Conservation (phyloP, 2,329 filamentous ascomycete genomes). For the Ophiostoma montium region DNA sequence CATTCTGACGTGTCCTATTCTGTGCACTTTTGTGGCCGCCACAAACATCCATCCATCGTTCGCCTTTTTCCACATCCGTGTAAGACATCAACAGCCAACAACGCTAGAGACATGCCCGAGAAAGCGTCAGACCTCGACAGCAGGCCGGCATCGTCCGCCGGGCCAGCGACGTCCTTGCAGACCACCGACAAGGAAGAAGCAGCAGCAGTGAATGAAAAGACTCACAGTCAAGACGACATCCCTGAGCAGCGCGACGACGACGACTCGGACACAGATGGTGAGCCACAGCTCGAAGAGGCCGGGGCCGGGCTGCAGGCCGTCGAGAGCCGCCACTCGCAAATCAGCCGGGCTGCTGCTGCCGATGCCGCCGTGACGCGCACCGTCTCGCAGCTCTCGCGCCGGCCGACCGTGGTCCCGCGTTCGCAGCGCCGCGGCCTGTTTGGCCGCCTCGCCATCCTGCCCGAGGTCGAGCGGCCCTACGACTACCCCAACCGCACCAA, state of each 20-base stretch:
- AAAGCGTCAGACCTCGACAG: no score
- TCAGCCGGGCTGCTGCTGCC: background rate
- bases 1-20: no score
- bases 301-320: slow-evolving; percentile 12
- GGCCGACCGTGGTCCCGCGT: slow-evolving; percentile 28
- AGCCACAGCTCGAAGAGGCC: slow-evolving; percentile 10
- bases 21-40: no score
- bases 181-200: background rate
- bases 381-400: slow-evolving; percentile 17
- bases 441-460: slow-evolving; percentile 48
- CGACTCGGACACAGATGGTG: no score
- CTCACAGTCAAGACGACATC: background rate
- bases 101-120: no score
- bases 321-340: slow-evolving; percentile 7
- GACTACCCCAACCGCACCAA: slow-evolving; percentile 62
- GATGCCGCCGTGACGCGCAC: background rate
- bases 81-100: no score
- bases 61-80: no score
- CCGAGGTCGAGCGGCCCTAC: slow-evolving; percentile 65
- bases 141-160: no score
- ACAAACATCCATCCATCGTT: no score
- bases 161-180: no score
- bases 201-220: background rate
- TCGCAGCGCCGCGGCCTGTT: slow-evolving; percentile 55
- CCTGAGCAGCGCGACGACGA: slow-evolving; percentile 5